A percentile compares a stretch with the other conserved stretches of the same genome.
phyloP scores from a whole-genome alignment of 352 stramenopile species.

The Pythium sukuiense region DNA sequence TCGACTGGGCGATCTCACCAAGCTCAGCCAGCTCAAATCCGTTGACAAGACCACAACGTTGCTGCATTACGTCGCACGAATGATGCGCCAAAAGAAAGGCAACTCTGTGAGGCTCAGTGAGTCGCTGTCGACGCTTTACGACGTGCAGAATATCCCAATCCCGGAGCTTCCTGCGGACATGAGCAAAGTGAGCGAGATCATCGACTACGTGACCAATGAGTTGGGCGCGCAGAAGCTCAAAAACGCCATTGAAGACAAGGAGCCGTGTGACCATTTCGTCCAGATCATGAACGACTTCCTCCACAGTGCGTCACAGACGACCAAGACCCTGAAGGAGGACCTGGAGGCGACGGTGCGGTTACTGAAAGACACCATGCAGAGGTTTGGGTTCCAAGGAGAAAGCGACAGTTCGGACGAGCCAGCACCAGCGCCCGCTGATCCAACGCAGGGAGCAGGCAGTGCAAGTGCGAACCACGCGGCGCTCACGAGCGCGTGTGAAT shows the following conservation, averaged over 20 bases:
- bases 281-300: conserved; percentile 68
- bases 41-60: conserved; percentile 62
- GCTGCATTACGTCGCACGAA: conserved; percentile 71
- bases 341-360: conserved; percentile 48
- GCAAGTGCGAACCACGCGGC: conserved; percentile 30
- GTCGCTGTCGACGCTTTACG: conserved; percentile 63
- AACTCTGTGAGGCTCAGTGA: conserved; percentile 63
- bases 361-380: conserved; percentile 59
- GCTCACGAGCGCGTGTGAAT: conserved; percentile 49
- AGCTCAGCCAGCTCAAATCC: conserved; percentile 71
- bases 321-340: conserved; percentile 40
- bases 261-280: conserved; percentile 60
- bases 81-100: conserved; percentile 67
- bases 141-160: conserved; percentile 78
- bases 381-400: conserved; percentile 45
- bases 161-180: conserved; percentile 73
- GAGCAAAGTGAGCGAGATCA: conserved; percentile 57
- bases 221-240: conserved; percentile 68
- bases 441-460: neutral
- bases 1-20: conserved; percentile 58
- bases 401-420: conserved; percentile 40
- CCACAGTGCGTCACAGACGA: conserved; percentile 35
- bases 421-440: neutral
- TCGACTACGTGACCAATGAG: conserved; percentile 61
- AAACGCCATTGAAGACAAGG: conserved; percentile 74